Percentiles rank a stretch among this genome's conserved stretches.
Evolutionary conservation across 164 flowering plant species (phyloP).

Genomic region (Chimonanthus praecox): DNA sequence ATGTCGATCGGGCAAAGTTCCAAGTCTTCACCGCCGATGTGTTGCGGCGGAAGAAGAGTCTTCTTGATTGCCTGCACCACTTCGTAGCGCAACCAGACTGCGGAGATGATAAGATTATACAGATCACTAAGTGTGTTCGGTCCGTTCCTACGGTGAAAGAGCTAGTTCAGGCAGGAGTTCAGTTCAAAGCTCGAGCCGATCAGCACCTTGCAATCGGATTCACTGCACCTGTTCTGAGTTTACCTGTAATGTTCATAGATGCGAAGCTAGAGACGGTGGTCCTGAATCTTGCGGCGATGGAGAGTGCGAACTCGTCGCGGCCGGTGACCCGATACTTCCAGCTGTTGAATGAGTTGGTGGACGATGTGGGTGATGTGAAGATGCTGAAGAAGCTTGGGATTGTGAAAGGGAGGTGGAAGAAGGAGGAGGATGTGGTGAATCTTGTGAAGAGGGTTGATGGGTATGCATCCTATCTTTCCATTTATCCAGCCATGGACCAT

Average conservation of each 20-base stretch:
- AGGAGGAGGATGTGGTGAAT: conserved; percentile 2
- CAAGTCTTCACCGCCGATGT: neutral
- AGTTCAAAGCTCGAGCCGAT: neutral
- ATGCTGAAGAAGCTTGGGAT: conserved; percentile 7
- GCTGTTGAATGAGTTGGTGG: conserved; percentile 10
- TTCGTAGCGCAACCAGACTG: neutral
- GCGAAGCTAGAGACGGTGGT: conserved; percentile 9
- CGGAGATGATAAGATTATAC: too few relatives aligned
- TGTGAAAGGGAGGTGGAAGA: conserved; percentile 7
- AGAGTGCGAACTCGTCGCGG: neutral
- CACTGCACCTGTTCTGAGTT: neutral
- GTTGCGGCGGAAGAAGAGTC: neutral
- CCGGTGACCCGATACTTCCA: conserved; percentile 8
- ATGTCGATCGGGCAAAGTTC: neutral
- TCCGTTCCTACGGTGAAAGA: neutral
- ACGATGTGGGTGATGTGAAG: conserved; percentile 7
- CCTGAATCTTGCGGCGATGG: conserved; percentile 6
- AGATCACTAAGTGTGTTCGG: neutral
- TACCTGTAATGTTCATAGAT: conserved; percentile 8
- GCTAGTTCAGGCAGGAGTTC: conserved; percentile 1
- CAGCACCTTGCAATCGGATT: neutral
- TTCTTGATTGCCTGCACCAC: conserved; percentile 13
- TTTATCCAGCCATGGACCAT: conserved; percentile 7
- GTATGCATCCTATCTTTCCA: conserved; percentile 4
- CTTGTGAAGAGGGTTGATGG: conserved; percentile 8